Conservation (phyloP, 2,329 filamentous ascomycete genomes). For the Fusarium beomiforme region DNA sequence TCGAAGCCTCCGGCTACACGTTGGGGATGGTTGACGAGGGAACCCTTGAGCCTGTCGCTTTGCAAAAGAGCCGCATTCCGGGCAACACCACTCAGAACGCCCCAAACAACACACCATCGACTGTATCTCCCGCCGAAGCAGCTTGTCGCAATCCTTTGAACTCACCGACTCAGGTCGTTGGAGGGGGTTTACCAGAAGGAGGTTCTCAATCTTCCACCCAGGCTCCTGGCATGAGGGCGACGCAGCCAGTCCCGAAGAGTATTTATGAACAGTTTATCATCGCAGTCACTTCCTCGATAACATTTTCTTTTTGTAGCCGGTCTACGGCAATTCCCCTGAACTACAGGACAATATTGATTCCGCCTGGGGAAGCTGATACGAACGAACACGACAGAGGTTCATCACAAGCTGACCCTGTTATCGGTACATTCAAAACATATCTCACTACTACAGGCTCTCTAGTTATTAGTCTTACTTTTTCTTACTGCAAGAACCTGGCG, state of each 20-base stretch:
- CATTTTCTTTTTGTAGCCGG: constrained; percentile 59
- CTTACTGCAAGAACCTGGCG: constrained; percentile 58
- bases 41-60: constrained; percentile 58
- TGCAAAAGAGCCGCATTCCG: constrained; percentile 57
- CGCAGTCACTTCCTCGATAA: constrained; percentile 62
- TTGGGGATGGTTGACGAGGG: constrained; percentile 61
- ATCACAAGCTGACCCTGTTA: constrained; percentile 43
- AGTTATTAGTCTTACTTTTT: constrained; percentile 60
- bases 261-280: constrained; percentile 65
- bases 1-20: constrained; percentile 57
- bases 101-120: constrained; percentile 58
- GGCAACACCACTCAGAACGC: constrained; percentile 55
- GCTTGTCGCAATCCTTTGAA: constrained; percentile 41
- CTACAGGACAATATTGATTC: constrained; percentile 61
- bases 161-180: constrained; percentile 30
- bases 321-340: constrained; percentile 63
- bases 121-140: constrained; percentile 52
- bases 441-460: constrained; percentile 66
- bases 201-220: constrained; percentile 46
- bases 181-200: constrained; percentile 36
- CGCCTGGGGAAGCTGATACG: constrained; percentile 35
- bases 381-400: constrained; percentile 28
- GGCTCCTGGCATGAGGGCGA: constrained; percentile 35
- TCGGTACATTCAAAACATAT: constrained; percentile 64
- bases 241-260: constrained; percentile 49